Evolutionary conservation across 2,329 filamentous ascomycete species (phyloP), one percentile per base, ranked within the genome.

Genomic region (Colletotrichum abscissum): DNA sequence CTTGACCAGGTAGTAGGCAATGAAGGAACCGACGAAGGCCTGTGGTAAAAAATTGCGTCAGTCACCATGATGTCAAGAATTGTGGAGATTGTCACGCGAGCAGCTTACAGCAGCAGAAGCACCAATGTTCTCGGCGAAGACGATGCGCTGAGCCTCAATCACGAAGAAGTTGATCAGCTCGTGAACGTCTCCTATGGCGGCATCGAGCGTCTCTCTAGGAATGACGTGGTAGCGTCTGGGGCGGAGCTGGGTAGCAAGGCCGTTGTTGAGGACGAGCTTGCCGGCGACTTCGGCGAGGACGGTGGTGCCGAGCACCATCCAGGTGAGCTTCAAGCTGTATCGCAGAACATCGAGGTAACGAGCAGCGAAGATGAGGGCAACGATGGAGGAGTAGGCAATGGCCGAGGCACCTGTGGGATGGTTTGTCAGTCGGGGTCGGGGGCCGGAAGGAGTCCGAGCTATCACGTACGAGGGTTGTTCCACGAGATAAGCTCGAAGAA

Each of bases 111-210:
- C 87, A 78, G 84, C 82, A 26, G 92, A 93, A 69, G 86, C 88
- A 75, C 84, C 82, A 71, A 93, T 81, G 77, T 93, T 93, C 87
- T 93, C 92, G 56, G 88, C 91, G 76, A 91, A 93, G 69, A 93
- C 79, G 76, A 93, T 89, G 74, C 91, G 88, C 85, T 93, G 92
- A 63, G 87, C 85, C 84, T 93, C 92, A 70, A 93, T 92, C 74
- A 92, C 86, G 77, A 93, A 91, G 82, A 93, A 93, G 87, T 93
- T 93, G 83, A 92, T 82, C 73, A 93, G 87, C 82, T 93, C 91
- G 78, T 92, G 89, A 54, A 91, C 84, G 76, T 93, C 92, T 69
- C 89, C 90, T 77, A 92, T 88, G 75, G 91, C 76, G 70, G 83
- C 81, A 77, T 93, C 89, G 52, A 93, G 82, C 7, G 89, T 90